Evolutionary conservation across 1,284 basidiomycete species (phyloP).

Genomic region (Puccinia brachypodii): DNA sequence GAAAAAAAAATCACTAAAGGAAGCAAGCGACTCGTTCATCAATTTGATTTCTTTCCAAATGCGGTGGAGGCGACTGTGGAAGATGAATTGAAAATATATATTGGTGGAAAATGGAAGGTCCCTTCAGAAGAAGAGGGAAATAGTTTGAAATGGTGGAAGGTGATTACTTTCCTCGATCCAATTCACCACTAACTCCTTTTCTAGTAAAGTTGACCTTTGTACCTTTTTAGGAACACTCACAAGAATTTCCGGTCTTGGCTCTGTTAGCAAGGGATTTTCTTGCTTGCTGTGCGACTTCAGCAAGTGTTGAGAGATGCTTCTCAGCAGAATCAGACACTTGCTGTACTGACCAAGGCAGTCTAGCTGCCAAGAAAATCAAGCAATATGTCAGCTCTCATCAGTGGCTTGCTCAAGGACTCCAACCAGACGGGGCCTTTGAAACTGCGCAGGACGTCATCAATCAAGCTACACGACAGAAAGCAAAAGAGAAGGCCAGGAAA

Average conservation of each 20-base stretch:
- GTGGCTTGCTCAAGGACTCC: not conserved
- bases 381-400: not conserved
- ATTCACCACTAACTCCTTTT: not conserved
- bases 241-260: not conserved
- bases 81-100: not conserved
- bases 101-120: not conserved
- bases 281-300: not conserved
- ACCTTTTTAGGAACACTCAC: not conserved
- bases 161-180: not conserved
- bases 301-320: slow-evolving; percentile 5
- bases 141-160: not conserved
- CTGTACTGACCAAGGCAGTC: not conserved
- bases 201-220: not conserved
- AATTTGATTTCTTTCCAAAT: not conserved
- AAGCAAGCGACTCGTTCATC: not conserved
- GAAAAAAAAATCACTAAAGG: no score
- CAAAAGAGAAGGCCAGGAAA: no score
- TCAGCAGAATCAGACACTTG: not conserved
- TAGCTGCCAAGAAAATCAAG: not conserved
- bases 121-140: not conserved
- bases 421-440: not conserved
- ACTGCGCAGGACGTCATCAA: not conserved
- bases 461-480: no score
- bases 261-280: not conserved
- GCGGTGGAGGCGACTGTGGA: not conserved